Percentiles rank a stretch among this genome's conserved stretches.
Conservation (phyloP, 176 grass and related monocot genomes). For the sorghum (Sorghum bicolor) region Sorghum_bicolor_NCBIv3 NC_012873.2:52945501-52946000, state of each 20-base stretch:
- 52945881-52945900: background rate
- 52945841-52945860: background rate
- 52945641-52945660: slow-evolving; percentile 92
- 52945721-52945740: slow-evolving; percentile 41
- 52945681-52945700: slow-evolving; percentile 88
- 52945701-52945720: slow-evolving; percentile 75
- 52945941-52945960: background rate
- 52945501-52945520: background rate
- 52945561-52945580: slow-evolving; percentile 92
- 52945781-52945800: background rate
- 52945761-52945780: background rate
- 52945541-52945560: slow-evolving; percentile 10
- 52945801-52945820: background rate
- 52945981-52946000: background rate
- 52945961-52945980: background rate
- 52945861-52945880: background rate
- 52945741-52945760: slow-evolving; percentile 26
- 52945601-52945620: slow-evolving; percentile 82
- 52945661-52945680: slow-evolving; percentile 84
- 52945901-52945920: background rate
- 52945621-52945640: slow-evolving; percentile 79
- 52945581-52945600: slow-evolving; percentile 88
- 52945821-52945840: background rate
- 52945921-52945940: background rate
- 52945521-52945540: slow-evolving; percentile 21